Conservation (phyloP, 805 yeast species). For the Nadsonia fulvescens region DNA sequence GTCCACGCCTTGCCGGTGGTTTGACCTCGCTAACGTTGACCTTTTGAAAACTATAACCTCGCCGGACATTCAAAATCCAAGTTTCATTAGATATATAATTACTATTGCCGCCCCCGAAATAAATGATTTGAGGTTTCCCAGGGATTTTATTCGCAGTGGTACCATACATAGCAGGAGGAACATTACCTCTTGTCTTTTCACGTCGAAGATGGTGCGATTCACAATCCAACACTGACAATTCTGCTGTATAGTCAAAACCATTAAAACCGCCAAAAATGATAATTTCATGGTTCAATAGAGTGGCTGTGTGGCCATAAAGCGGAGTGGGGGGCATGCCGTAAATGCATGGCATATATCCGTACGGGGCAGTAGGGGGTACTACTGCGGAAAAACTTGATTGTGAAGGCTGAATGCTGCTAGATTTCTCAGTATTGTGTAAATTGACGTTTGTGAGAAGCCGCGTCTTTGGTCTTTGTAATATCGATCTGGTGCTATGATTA, state of each 20-base stretch:
- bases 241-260: constrained; percentile 1
- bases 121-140: constrained; percentile 1
- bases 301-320: constrained; percentile 11
- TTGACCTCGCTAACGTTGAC: background rate
- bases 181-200: background rate
- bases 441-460: background rate
- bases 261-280: constrained; percentile 12
- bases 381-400: background rate
- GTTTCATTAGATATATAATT: constrained; percentile 2
- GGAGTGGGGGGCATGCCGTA: constrained; percentile 12
- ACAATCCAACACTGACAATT: constrained; percentile 3
- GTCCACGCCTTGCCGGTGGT: constrained; percentile 3
- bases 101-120: constrained; percentile 4
- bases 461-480: background rate
- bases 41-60: constrained; percentile 1
- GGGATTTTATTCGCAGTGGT: constrained; percentile 1
- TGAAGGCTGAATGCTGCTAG: background rate
- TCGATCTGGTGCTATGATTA: background rate
- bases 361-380: constrained; percentile 6
- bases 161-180: background rate
- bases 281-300: constrained; percentile 8
- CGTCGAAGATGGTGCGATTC: constrained; percentile 1
- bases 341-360: constrained; percentile 10
- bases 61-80: constrained; percentile 2
- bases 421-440: background rate